These are phyloP conservation scores for Venturia effusa DNA, from an alignment of 2,329 filamentous ascomycete species.

Conservation along the genomic window DNA sequence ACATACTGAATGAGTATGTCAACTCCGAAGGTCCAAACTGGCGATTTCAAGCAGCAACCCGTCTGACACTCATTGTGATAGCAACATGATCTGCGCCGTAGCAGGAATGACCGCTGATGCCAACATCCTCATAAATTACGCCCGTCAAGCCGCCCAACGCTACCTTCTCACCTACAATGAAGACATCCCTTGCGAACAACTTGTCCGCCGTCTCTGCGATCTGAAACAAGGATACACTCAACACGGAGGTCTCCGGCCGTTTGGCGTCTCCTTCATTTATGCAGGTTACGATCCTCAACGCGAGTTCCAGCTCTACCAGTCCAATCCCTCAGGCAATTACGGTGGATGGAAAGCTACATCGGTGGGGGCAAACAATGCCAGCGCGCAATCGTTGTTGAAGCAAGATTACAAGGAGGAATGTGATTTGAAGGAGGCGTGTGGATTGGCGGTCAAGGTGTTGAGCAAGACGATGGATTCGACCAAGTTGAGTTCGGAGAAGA, in stretches of 20 bases:
- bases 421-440: constrained; percentile 89
- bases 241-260: constrained; percentile 93
- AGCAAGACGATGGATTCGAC: constrained; percentile 99
- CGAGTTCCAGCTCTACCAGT: constrained; percentile 98
- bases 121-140: constrained; percentile 99
- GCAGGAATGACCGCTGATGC: constrained; percentile 98
- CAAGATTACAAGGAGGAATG: constrained; percentile 99
- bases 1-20: constrained; percentile 91
- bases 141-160: constrained; percentile 88
- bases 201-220: constrained; percentile 92
- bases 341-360: constrained; percentile 99
- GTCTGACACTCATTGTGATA: constrained; percentile 26
- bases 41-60: not conserved
- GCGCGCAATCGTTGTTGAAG: constrained; percentile 91
- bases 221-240: constrained; percentile 99
- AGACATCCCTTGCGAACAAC: constrained; percentile 98
- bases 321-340: constrained; percentile 97
- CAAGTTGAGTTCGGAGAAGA: constrained; percentile 98
- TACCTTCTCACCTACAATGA: constrained; percentile 99
- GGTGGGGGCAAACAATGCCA: constrained; percentile 95
- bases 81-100: constrained; percentile 99
- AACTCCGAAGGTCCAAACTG: not conserved
- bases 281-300: constrained; percentile 93
- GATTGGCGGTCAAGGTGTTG: constrained; percentile 93
- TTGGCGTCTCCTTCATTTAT: constrained; percentile 99